Conservation (phyloP, 1,284 basidiomycete genomes). For the Peniophora sp. region DNA sequence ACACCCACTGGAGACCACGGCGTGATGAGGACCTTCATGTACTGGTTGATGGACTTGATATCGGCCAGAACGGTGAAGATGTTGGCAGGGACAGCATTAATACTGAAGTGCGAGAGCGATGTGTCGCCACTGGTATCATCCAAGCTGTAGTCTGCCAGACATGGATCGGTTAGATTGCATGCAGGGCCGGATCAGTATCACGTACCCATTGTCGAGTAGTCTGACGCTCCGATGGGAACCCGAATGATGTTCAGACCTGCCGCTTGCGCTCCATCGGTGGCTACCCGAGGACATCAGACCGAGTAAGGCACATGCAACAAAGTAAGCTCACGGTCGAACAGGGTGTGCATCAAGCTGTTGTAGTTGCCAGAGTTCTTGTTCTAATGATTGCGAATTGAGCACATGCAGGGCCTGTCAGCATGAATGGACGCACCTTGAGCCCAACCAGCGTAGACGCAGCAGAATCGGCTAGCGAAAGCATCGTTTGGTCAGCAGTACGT, state of each 20-base stretch:
- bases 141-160: conserved; percentile 34
- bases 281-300: conserved; percentile 18
- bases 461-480: conserved; percentile 32
- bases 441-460: conserved; percentile 35
- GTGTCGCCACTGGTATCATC: conserved; percentile 37
- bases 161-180: not conserved
- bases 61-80: conserved; percentile 38
- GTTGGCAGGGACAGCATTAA: conserved; percentile 35
- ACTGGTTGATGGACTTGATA: conserved; percentile 34
- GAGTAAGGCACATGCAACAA: not conserved
- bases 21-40: conserved; percentile 33
- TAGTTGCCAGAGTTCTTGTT: conserved; percentile 32
- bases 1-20: conserved; percentile 41
- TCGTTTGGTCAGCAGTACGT: not conserved
- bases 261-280: conserved; percentile 33
- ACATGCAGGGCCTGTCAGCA: not conserved
- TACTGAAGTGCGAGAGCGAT: conserved; percentile 31
- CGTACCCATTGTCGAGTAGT: conserved; percentile 32
- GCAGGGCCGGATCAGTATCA: not conserved
- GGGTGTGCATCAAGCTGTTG: conserved; percentile 33
- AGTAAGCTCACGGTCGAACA: conserved; percentile 33
- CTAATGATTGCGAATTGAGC: conserved; percentile 15
- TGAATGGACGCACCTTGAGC: conserved; percentile 31
- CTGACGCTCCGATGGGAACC: conserved; percentile 45
- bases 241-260: conserved; percentile 44